Evolutionary conservation across 2,329 filamentous ascomycete genomes (phyloP), one percentile per base, ranked within the genome.

Genomic region (Fusarium sp.): DNA sequence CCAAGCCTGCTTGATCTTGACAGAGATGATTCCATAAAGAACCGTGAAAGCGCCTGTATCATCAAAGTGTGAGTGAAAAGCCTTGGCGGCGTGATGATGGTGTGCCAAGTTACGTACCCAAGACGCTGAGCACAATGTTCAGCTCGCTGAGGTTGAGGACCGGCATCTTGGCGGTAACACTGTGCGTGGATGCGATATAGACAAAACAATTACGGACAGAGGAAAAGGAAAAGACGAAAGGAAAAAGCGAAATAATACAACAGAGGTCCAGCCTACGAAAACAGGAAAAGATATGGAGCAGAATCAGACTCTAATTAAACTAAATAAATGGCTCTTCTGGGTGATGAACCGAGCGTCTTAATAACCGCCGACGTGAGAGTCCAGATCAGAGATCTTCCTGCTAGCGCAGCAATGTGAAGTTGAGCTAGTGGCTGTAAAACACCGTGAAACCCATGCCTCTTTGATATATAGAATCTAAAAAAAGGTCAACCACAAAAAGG

Each of bases 1-100:
- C 83, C 83, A 86, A 23, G 76, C 74, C 54, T 79, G 78, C 75
- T 86, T 86, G 66, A 87, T 80, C 71, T 84, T 82, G 49, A 84
- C 80, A 1, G 84, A 85, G 11, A 83, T 76, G 46, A 85, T 68
- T 28, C 83, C 84, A 68, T 82, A 86, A 3, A 80, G 49, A 6
- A 85, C 68, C 12, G 80, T 82, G 68, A 85, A 86, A 12, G 76
- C 73, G 44, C 84, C 83, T 81, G 20, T 4, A 24, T 24, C 2
- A 23, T 7, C 24, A 7, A 54, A 7, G 15, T 48, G 45, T 86
- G 21, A 86, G 77, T 20, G 65, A 83, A 87, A 87, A 4, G 23
- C 79, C 77, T 26, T 54, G 48, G 88, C 74, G 15, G 28, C 17
- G 5, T 1, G 4, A 15, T 24, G n/a, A 4, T 23, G 15, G n/a